phyloP scores from a whole-genome alignment of 495 filamentous ascomycete species.

The Articulospora tetracladia region DNA sequence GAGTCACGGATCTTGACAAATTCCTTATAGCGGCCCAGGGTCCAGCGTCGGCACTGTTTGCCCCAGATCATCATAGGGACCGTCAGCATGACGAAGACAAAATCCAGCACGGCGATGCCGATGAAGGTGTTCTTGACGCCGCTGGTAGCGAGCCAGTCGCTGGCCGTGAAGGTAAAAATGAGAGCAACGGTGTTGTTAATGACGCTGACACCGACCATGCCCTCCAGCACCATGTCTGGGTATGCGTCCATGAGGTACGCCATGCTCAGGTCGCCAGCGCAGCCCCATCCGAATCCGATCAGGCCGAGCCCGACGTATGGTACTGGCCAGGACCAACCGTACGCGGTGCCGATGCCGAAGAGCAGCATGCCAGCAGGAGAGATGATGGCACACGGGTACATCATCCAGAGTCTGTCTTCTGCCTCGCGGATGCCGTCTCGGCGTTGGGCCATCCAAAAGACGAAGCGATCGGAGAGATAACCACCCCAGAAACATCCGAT shows the following conservation, averaged over 20 bases:
- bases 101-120: slow-evolving; percentile 4
- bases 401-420: slow-evolving; percentile 30
- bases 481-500: slow-evolving; percentile 26
- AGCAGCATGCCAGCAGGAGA: slow-evolving; percentile 22
- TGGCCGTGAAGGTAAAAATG: slow-evolving; percentile 8
- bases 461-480: slow-evolving; percentile 25
- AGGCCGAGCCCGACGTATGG: slow-evolving; percentile 12
- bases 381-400: slow-evolving; percentile 18
- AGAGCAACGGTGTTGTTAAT: slow-evolving; percentile 6
- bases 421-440: slow-evolving; percentile 34
- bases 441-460: slow-evolving; percentile 26
- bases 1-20: slow-evolving; percentile 9
- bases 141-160: background rate
- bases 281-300: slow-evolving; percentile 14
- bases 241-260: slow-evolving; percentile 14
- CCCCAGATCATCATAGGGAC: slow-evolving; percentile 11
- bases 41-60: slow-evolving; percentile 6
- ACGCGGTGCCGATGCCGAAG: slow-evolving; percentile 24
- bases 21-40: background rate
- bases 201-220: slow-evolving; percentile 7
- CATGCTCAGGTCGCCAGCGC: slow-evolving; percentile 9
- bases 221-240: slow-evolving; percentile 11
- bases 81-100: slow-evolving; percentile 5
- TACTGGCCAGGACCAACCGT: slow-evolving; percentile 17
- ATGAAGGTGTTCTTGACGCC: slow-evolving; percentile 3